Percentiles rank a stretch among this genome's conserved stretches.
phyloP scores from a whole-genome alignment of 2,329 filamentous ascomycete genomes.

The Talaromyces albobiverticillius region DNA sequence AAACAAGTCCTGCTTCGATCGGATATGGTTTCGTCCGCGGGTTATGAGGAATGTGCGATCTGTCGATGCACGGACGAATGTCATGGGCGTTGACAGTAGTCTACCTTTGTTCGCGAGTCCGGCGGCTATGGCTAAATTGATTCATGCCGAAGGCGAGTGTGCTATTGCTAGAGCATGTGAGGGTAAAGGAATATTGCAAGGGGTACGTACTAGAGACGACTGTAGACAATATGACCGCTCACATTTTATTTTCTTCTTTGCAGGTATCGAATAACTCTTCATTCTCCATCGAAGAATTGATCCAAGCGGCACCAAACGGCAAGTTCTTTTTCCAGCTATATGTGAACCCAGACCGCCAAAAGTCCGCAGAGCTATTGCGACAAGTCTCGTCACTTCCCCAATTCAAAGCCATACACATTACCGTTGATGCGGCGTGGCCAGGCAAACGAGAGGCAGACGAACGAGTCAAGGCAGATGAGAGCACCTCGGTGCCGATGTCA shows the following conservation, averaged over 20 bases:
- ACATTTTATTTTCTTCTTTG: background rate
- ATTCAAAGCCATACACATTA: constrained; percentile 49
- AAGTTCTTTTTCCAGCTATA: constrained; percentile 57
- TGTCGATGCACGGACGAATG: constrained; percentile 51
- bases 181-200: constrained; percentile 55
- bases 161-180: constrained; percentile 55
- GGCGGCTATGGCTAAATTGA: constrained; percentile 62
- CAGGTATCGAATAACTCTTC: constrained; percentile 61
- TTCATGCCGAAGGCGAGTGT: constrained; percentile 63
- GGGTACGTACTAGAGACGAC: constrained; percentile 30
- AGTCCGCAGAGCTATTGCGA: constrained; percentile 47
- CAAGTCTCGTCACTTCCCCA: constrained; percentile 41
- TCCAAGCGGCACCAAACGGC: constrained; percentile 37
- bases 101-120: constrained; percentile 64
- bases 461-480: constrained; percentile 49
- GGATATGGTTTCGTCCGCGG: constrained; percentile 59
- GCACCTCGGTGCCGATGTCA: constrained; percentile 41
- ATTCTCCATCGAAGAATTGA: constrained; percentile 56
- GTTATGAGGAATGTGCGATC: constrained; percentile 56
- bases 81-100: constrained; percentile 53
- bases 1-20: constrained; percentile 55
- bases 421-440: constrained; percentile 55
- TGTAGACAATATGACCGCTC: background rate
- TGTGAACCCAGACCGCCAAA: constrained; percentile 51
- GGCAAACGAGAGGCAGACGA: constrained; percentile 58